Evolutionary conservation across 805 yeast species (phyloP).

Genomic region (Wickerhamomyces bovis): DNA sequence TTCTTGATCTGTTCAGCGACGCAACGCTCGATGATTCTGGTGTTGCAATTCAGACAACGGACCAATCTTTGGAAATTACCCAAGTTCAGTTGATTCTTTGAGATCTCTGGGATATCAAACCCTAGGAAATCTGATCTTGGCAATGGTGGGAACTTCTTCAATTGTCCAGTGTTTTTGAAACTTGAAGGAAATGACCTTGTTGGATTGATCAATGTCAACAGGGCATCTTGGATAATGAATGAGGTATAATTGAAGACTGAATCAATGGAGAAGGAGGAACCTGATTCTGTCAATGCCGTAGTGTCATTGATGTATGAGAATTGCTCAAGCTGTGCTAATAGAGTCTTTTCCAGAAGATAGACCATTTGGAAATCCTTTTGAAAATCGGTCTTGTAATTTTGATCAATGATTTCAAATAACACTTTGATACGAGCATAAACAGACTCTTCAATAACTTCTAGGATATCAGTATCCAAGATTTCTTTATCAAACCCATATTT

Average conservation of each 20-base stretch:
- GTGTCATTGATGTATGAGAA: conserved; percentile 13
- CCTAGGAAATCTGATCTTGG: conserved; percentile 21
- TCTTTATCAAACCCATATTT: background rate
- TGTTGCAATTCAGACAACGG: conserved; percentile 8
- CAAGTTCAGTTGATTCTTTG: conserved; percentile 9
- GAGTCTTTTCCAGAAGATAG: conserved; percentile 8
- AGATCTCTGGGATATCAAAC: conserved; percentile 5
- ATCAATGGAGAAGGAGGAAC: conserved; percentile 16
- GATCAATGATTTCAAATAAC: conserved; percentile 22
- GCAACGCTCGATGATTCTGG: conserved; percentile 7
- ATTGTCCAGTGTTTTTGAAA: conserved; percentile 8
- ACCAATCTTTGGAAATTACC: conserved; percentile 13
- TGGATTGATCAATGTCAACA: conserved; percentile 14
- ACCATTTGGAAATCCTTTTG: conserved; percentile 15
- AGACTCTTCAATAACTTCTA: conserved; percentile 12
- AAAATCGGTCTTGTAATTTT: conserved; percentile 18
- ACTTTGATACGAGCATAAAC: conserved; percentile 18
- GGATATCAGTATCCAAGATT: conserved; percentile 11
- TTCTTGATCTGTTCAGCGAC: conserved; percentile 2
- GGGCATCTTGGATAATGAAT: conserved; percentile 11
- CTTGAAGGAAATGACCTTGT: conserved; percentile 4
- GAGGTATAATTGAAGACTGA: conserved; percentile 12
- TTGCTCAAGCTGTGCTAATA: conserved; percentile 5
- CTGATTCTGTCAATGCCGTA: conserved; percentile 13
- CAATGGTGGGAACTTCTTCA: conserved; percentile 20